Evolutionary conservation across 108 stramenopile genomes (phyloP).

Genomic region (Epithemia pelagica): DNA sequence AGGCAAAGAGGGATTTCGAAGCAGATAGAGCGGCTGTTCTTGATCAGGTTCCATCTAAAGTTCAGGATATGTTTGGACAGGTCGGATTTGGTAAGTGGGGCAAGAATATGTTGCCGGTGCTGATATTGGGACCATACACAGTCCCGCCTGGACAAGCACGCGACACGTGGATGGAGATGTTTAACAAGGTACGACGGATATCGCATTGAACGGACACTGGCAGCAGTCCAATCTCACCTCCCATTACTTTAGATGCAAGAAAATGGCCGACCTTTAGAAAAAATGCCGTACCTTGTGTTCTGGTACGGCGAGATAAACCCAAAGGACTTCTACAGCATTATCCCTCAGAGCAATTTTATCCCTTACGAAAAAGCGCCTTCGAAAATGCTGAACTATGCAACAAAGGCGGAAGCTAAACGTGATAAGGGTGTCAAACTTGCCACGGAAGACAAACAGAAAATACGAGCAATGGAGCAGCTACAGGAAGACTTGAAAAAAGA

Average conservation of each 20-base stretch:
- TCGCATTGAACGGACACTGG: too few relatives aligned
- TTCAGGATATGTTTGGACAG: constrained; percentile 50
- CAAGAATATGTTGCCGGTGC: constrained; percentile 42
- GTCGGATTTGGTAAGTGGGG: constrained; percentile 68
- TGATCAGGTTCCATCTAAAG: constrained; percentile 28
- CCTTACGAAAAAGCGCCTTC: constrained; percentile 25
- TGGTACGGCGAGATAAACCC: constrained; percentile 25
- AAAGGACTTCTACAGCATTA: constrained; percentile 22
- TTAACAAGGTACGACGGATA: constrained; percentile 68
- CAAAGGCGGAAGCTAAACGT: not conserved
- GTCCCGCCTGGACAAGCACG: constrained; percentile 57
- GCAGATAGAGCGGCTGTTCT: constrained; percentile 33
- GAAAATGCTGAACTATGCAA: constrained; percentile 16
- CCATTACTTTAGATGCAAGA: not conserved
- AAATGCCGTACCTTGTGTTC: constrained; percentile 4
- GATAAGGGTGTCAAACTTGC: not conserved
- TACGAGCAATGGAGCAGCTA: constrained; percentile 24
- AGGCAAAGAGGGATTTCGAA: constrained; percentile 15
- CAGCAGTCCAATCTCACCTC: too few relatives aligned
- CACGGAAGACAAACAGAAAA: constrained; percentile 1
- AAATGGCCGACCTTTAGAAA: not conserved
- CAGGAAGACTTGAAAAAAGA: constrained; percentile 23
- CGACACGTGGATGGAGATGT: constrained; percentile 66
- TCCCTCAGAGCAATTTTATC: constrained; percentile 14
- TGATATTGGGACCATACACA: constrained; percentile 65